A percentile compares a stretch with the other conserved stretches of the same genome.
These are phyloP conservation scores for Calamus simplicifolius DNA, from an alignment of 176 grass and related monocot genomes.

Conservation along the genomic window DNA sequence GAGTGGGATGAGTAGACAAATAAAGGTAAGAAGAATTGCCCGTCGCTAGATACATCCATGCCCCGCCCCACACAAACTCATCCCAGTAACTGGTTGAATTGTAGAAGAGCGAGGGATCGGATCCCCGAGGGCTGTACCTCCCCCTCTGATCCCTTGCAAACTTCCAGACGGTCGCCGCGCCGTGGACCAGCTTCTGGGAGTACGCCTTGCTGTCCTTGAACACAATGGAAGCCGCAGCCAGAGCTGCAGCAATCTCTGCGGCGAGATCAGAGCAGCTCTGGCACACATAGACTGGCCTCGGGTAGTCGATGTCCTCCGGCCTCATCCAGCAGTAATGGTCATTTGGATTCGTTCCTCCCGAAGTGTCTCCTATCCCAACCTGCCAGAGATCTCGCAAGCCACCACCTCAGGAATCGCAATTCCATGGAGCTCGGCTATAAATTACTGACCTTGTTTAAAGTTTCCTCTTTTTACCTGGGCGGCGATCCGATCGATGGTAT, in stretches of 20 bases:
- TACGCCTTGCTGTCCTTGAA: slow-evolving; percentile 11
- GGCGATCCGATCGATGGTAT: slow-evolving; percentile 1
- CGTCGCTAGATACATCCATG: slow-evolving; percentile 14
- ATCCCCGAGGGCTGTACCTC: background rate
- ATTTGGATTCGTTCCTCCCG: background rate
- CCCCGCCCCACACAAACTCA: slow-evolving; percentile 12
- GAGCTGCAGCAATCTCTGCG: background rate
- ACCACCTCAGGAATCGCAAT: background rate
- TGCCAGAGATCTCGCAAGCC: background rate
- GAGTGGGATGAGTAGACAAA: background rate
- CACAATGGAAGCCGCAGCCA: slow-evolving; percentile 11
- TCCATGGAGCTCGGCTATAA: too few species aligned
- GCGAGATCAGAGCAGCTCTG: slow-evolving; percentile 6
- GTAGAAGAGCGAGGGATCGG: background rate
- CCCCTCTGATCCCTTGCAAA: slow-evolving; percentile 2
- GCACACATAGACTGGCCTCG: background rate
- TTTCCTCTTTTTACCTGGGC: background rate
- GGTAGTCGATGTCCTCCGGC: slow-evolving; percentile 13
- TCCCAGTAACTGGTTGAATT: slow-evolving; percentile 10
- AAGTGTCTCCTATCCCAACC: slow-evolving; percentile 8
- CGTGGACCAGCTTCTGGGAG: slow-evolving; percentile 8
- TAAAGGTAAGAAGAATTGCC: slow-evolving; percentile 10
- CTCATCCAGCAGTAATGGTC: slow-evolving; percentile 16
- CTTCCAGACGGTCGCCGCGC: background rate
- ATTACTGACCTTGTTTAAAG: too few species aligned